phyloP scores from a whole-genome alignment of 164 flowering plant genomes.

The Macadamia integrifolia region DNA sequence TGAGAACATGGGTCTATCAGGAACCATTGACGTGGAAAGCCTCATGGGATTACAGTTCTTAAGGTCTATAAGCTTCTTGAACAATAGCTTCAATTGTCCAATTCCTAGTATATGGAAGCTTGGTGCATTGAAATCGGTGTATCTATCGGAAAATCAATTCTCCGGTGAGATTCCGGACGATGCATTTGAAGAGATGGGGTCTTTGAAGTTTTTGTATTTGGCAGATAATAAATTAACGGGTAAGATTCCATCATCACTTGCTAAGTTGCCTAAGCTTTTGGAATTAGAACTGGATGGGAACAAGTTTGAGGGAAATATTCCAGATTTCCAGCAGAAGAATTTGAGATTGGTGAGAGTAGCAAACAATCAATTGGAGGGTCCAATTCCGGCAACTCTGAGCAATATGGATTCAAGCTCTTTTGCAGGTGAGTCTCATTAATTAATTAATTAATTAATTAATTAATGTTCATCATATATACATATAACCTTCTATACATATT shows the following conservation, averaged over 20 bases:
- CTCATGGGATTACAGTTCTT: conserved; percentile 27
- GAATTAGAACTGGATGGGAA: conserved; percentile 50
- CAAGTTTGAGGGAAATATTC: conserved; percentile 50
- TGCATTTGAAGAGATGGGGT: conserved; percentile 45
- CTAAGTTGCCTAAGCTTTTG: conserved; percentile 29
- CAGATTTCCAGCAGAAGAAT: conserved; percentile 34
- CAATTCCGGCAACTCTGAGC: conserved; percentile 40
- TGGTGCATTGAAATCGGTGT: conserved; percentile 29
- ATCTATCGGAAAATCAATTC: conserved; percentile 45
- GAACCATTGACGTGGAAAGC: conserved; percentile 34
- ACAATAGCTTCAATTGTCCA: conserved; percentile 53
- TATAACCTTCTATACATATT: too few species aligned
- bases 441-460: too few species aligned
- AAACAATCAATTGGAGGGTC: conserved; percentile 52
- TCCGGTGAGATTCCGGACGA: conserved; percentile 49
- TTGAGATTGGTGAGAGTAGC: conserved; percentile 33
- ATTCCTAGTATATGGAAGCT: conserved; percentile 48
- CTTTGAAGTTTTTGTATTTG: conserved; percentile 43
- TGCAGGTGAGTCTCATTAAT: conserved; percentile 32
- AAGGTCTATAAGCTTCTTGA: conserved; percentile 46
- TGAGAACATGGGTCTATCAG: conserved; percentile 48
- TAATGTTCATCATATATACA: too few species aligned
- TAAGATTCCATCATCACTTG: conserved; percentile 47
- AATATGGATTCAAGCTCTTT: conserved; percentile 25
- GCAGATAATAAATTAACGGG: conserved; percentile 45